Percentiles rank a stretch among this genome's conserved stretches.
These are phyloP conservation scores for Pichia exigua DNA, from an alignment of 805 yeast genomes.

Conservation along the genomic window DNA sequence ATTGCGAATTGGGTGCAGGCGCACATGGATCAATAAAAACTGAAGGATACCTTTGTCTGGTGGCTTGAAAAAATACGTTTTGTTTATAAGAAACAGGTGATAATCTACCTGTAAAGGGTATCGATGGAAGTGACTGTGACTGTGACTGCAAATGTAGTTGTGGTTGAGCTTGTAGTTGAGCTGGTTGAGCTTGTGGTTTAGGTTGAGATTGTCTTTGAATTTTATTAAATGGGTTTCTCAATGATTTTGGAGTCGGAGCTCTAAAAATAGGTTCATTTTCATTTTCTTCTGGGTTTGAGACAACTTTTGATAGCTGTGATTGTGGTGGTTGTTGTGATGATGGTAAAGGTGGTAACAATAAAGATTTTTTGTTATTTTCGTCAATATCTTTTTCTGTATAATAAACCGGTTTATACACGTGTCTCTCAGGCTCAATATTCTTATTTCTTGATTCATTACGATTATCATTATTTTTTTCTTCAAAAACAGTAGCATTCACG, in stretches of 20 bases:
- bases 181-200: slow-evolving; percentile 2
- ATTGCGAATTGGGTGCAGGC: slow-evolving; percentile 26
- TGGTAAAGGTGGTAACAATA: neutral
- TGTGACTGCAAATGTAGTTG: slow-evolving; percentile 1
- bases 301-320: neutral
- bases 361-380: neutral
- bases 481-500: neutral
- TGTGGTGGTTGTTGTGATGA: neutral
- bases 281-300: neutral
- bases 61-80: slow-evolving; percentile 21
- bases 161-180: slow-evolving; percentile 2
- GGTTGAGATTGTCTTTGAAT: neutral
- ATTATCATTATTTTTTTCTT: neutral
- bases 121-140: too few relatives aligned
- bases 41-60: slow-evolving; percentile 39
- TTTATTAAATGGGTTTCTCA: neutral
- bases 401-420: neutral
- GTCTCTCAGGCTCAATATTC: neutral
- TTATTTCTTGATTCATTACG: neutral
- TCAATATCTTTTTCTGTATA: neutral
- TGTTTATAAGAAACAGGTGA: slow-evolving; percentile 17
- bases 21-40: slow-evolving; percentile 44
- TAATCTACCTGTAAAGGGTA: slow-evolving; percentile 10
- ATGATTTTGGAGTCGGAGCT: neutral
- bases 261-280: neutral